Base-by-base conservation (phyloP, 331 rosid genomes). In the Saraca asoca region DNA sequence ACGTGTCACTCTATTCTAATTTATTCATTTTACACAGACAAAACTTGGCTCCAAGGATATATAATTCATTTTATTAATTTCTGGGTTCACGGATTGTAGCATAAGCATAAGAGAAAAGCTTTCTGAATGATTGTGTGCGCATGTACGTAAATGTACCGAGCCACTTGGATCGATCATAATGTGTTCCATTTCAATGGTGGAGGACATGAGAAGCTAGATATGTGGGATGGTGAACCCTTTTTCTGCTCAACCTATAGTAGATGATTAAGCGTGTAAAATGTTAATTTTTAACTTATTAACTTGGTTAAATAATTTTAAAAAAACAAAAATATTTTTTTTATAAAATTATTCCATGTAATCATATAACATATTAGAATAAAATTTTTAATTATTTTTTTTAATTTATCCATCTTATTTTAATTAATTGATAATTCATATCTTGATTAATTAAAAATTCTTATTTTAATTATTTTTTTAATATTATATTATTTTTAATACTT, bases 11-110 rank as follows among this genome's bases (percentile, higher is more conserved):
- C 45, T 29, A 7, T 65, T 66, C n/a, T 17, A 56, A 17, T 2
- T 31, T 45, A 11, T 44, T 69, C 56, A 37, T 60, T 64, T 54
- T 51, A 24, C 15, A 11, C 13, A 5, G 52, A 31, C 63, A 43
- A 64, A 64, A 39, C 67, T 51, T 51, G 46, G 5, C 60, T 33
- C 65, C 69, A 75, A 41, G 65, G 24, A 15, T 29, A 53, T 54
- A 62, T 42, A 35, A 66, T 20, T 70, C 20, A 5, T 38, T 38
- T 38, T 38, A 5, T 38, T 38, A 1, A 5, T 41, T 20, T 4
- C 17, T 20, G 64, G 77, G 72, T 75, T 66, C 78, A 66, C 19
- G 34, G 80, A 57, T 71, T 75, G 84, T 24, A 61, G 46, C 71
- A 42, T 43, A 70, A 31, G 70, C 51, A 19, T 51, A 9, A 38